Base-by-base conservation (phyloP, 2,329 filamentous ascomycete species). In the Seiridium cupressi region DNA sequence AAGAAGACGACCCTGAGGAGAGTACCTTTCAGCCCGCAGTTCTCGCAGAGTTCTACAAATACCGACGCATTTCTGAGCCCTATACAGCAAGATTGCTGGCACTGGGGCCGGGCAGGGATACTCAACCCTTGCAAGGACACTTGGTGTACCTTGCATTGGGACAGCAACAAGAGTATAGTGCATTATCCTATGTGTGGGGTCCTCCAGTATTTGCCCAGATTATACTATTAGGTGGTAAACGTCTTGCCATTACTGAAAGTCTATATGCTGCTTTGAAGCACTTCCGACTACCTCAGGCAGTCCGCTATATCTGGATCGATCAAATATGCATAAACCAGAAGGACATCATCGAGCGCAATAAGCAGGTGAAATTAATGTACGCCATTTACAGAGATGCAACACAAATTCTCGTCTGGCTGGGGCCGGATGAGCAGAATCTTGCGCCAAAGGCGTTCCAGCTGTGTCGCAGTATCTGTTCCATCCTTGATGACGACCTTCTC, bases 281-380 rank as follows among this genome's bases (percentile, higher is more conserved):
- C 38, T 42, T 42, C 13, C 38, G 38, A 8, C 38, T 42, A 8
- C 38, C 38, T 8, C 7, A 7, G 13, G 38, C 38, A 7, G 7
- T 7, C 8, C 18, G 2, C 9, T 31, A 7, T n/a, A 44, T 77
- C 5, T 77, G 75, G 75, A 71, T 76, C 3, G 76, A 77, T 44
- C 75, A 77, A 63, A 65, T 77, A 47, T 78, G 76, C 63, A 76
- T 78, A 59, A 76, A 78, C 59, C 76, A 77, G 60, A 66, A 68
- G 3, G 71, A 77, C 49, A 63, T 72, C 13, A 62, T 60, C 3
- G 75, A 77, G 61, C 69, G 74, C 46, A 71, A 69, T 54, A 65
- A 65, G 5, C 75, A 78, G 66, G 74, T 78, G n/a, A 64, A 64
- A 38, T 59, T 77, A 13, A 78, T 77, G 76, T 73, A 74, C 51